Conservation (phyloP, 192 early-diverging fungal genomes). For the Backusella macrospora region DNA sequence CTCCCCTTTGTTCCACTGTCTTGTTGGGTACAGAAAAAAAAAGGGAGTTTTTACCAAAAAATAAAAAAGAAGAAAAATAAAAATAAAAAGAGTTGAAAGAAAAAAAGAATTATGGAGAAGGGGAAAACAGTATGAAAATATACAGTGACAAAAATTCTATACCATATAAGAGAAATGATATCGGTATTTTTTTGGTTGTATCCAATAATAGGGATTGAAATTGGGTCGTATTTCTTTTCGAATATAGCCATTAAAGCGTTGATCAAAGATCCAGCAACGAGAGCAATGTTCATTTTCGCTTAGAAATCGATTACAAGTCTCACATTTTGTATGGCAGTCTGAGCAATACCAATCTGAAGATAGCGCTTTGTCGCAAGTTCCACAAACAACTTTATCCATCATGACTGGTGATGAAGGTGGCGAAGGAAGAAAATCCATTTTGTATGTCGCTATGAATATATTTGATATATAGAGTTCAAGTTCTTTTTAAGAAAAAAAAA, state of each 20-base stretch:
- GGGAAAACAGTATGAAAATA: background rate
- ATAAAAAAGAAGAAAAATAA: background rate
- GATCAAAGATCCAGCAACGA: constrained; percentile 40
- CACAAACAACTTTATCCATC: constrained; percentile 28
- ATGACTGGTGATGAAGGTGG: constrained; percentile 24
- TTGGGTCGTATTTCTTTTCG: constrained; percentile 1
- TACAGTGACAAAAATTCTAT: background rate
- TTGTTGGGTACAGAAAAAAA: constrained; percentile 10
- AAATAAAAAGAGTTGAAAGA: background rate
- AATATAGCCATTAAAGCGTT: background rate
- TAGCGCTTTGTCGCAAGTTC: constrained; percentile 32
- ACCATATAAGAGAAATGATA: constrained; percentile 1
- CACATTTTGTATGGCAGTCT: constrained; percentile 37
- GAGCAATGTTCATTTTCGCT: constrained; percentile 35
- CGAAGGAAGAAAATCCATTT: constrained; percentile 27
- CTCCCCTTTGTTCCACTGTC: constrained; percentile 10
- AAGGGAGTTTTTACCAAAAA: background rate
- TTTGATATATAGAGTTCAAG: background rate
- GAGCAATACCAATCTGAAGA: constrained; percentile 42
- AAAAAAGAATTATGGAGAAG: background rate
- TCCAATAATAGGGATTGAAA: background rate
- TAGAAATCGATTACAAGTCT: constrained; percentile 39
- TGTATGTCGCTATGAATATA: background rate
- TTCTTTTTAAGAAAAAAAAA: no score
- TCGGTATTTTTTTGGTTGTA: background rate